These are phyloP conservation scores for Trichoderma lentiforme DNA, from an alignment of 2,329 filamentous ascomycete genomes.

Conservation along the genomic window DNA sequence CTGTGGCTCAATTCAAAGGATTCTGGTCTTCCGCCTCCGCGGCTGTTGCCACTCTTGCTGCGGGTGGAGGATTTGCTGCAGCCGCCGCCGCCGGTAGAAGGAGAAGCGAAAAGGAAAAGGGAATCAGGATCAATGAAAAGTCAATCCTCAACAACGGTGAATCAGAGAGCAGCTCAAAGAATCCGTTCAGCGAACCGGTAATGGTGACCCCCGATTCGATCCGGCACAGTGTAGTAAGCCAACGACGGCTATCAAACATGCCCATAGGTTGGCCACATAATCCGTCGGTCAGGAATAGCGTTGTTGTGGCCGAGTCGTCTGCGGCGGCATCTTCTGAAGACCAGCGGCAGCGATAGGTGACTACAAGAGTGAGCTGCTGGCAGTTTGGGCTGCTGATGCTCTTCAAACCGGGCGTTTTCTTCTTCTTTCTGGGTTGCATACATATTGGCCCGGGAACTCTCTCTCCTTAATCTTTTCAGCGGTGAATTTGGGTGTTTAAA, in stretches of 20 bases:
- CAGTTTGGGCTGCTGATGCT: neutral
- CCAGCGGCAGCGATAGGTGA: neutral
- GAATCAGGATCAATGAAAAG: conserved; percentile 26
- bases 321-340: conserved; percentile 5
- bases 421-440: neutral
- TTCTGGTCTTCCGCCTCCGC: conserved; percentile 24
- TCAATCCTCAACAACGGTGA: neutral
- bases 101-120: conserved; percentile 14
- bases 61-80: conserved; percentile 25
- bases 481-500: neutral
- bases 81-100: conserved; percentile 22
- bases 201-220: conserved; percentile 23
- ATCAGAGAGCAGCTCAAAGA: conserved; percentile 23
- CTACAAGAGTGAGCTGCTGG: neutral
- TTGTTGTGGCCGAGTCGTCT: conserved; percentile 8
- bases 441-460: neutral
- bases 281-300: conserved; percentile 27
- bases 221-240: conserved; percentile 22
- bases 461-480: neutral
- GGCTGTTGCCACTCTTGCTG: conserved; percentile 23
- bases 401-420: neutral
- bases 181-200: conserved; percentile 14
- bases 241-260: conserved; percentile 35
- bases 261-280: conserved; percentile 38
- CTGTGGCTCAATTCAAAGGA: conserved; percentile 32